Evolutionary conservation across 2,329 filamentous ascomycete species (phyloP).

Genomic region (Zasmidium cellare): DNA sequence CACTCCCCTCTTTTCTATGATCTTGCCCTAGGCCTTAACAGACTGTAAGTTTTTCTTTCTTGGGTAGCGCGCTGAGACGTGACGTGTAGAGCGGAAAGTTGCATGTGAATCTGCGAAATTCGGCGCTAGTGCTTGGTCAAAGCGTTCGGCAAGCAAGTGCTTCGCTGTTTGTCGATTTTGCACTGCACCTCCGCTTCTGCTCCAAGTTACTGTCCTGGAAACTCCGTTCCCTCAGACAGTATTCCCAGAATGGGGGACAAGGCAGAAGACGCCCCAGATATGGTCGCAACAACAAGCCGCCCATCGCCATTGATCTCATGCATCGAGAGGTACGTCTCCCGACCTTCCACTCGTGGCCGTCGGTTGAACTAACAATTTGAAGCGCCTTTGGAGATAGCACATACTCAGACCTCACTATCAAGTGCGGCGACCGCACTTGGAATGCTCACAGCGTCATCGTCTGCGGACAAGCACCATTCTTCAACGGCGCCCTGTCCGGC

Average conservation of each 20-base stretch:
- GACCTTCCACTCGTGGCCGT: not conserved
- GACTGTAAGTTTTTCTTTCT: no score
- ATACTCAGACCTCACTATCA: slow-evolving; percentile 26
- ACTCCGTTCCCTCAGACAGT: no score
- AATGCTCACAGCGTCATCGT: slow-evolving; percentile 26
- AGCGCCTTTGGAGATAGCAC: not conserved
- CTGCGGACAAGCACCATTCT: slow-evolving; percentile 25
- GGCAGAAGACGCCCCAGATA: not conserved
- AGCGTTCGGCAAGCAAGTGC: no score
- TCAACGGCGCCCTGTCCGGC: slow-evolving; percentile 20
- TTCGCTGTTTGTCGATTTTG: no score
- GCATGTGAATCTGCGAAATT: not conserved
- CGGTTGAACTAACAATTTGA: not conserved
- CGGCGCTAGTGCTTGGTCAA: not conserved
- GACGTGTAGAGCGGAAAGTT: not conserved
- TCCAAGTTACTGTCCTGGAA: no score
- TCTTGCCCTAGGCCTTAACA: no score
- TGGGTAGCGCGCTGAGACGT: no score
- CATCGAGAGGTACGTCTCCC: not conserved
- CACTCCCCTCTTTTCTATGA: no score
- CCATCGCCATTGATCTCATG: not conserved
- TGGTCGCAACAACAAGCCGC: slow-evolving; percentile 2
- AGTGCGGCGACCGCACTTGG: slow-evolving; percentile 19
- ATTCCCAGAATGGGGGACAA: no score
- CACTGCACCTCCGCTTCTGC: no score